These are phyloP conservation scores for Micractinium sp. DNA, from an alignment of 139 green algal species.

Conservation along the genomic window DNA sequence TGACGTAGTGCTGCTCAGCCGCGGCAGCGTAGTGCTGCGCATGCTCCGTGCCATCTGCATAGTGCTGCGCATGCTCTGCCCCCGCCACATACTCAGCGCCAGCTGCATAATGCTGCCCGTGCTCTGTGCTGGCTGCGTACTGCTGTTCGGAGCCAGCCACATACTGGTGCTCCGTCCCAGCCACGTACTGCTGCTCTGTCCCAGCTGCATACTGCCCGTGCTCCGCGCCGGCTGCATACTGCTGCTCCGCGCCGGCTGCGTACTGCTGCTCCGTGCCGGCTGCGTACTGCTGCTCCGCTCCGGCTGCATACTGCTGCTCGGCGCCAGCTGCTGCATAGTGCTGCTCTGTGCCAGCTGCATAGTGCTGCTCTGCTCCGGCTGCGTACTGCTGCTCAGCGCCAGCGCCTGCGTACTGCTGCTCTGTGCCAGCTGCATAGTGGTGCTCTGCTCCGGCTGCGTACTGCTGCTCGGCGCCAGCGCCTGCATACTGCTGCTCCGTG, in stretches of 20 bases:
- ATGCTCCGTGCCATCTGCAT: neutral
- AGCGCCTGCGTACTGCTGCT: neutral
- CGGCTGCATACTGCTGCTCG: slow-evolving; percentile 25
- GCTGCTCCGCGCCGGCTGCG: too few species aligned
- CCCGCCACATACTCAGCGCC: neutral
- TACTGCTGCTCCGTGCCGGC: too few species aligned
- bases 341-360: slow-evolving; percentile 28
- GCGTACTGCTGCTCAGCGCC: too few species aligned
- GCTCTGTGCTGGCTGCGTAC: neutral
- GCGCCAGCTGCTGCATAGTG: slow-evolving; percentile 10
- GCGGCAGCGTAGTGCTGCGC: neutral
- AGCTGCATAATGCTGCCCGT: slow-evolving; percentile 31
- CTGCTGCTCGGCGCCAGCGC: slow-evolving; percentile 21
- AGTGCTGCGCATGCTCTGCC: neutral
- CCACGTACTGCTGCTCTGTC: neutral
- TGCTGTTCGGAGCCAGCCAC: neutral
- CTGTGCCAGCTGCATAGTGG: neutral
- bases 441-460: neutral
- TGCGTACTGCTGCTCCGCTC: neutral
- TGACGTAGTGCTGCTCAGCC: slow-evolving; percentile 19
- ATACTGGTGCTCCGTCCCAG: neutral
- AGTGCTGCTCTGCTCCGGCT: slow-evolving; percentile 13
- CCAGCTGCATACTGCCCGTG: neutral
- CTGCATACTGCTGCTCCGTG: neutral
- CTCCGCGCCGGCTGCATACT: too few species aligned